phyloP scores from a whole-genome alignment of 1,139 yeast species.

The Kodamaea anthophila region DNA sequence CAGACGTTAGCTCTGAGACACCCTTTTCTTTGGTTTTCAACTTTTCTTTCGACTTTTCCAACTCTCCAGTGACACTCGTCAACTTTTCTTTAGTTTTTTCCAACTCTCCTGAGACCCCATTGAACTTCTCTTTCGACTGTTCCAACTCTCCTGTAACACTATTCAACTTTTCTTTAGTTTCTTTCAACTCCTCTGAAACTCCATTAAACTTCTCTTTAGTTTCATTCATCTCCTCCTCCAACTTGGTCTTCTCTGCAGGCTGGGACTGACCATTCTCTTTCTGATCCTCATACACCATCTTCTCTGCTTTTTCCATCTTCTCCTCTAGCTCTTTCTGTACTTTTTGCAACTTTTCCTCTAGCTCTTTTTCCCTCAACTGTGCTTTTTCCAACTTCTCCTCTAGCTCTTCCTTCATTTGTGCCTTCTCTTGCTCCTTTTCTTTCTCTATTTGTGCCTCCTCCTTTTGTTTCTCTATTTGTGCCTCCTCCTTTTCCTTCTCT shows the following conservation, averaged over 20 bases:
- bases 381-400: constrained; percentile 2
- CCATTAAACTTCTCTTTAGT: background rate
- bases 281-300: background rate
- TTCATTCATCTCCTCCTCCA: background rate
- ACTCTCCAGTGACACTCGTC: too few species aligned
- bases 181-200: too few species aligned
- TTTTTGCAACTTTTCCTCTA: constrained; percentile 2
- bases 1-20: too few species aligned
- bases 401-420: background rate
- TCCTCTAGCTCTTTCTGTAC: constrained; percentile 1
- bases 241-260: background rate
- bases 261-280: background rate
- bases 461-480: too few species aligned
- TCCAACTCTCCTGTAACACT: too few species aligned
- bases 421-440: too few species aligned
- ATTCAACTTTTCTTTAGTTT: constrained; percentile 1
- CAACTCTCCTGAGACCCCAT: too few species aligned
- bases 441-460: too few species aligned
- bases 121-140: too few species aligned
- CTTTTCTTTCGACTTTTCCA: too few species aligned
- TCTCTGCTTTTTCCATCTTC: constrained; percentile 1
- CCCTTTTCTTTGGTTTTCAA: too few species aligned
- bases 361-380: background rate
- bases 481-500: constrained; percentile 6
- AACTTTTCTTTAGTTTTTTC: constrained; percentile 1